phyloP scores from a whole-genome alignment of 257 asterid species.

The Paulownia fortunei region DNA sequence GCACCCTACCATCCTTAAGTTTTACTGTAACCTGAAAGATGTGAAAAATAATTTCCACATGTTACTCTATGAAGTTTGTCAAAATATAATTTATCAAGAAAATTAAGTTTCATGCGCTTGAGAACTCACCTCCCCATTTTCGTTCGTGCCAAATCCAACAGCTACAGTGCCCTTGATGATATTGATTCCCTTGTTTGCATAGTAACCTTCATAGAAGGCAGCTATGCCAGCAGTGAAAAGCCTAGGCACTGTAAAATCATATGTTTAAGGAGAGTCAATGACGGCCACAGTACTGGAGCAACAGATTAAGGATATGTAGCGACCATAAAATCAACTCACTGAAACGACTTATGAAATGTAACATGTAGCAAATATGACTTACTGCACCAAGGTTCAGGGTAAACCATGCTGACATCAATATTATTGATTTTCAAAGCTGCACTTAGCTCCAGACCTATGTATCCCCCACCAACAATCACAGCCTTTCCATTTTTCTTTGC shows the following conservation, averaged over 20 bases:
- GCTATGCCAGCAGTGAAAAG: slow-evolving; percentile 90
- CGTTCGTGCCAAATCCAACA: slow-evolving; percentile 77
- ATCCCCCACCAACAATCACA: slow-evolving; percentile 95
- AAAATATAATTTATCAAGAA: slow-evolving; percentile 8
- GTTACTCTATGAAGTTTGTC: slow-evolving; percentile 12
- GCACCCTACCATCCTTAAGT: slow-evolving; percentile 92
- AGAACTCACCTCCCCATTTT: slow-evolving; percentile 70
- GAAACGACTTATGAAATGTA: slow-evolving; percentile 1
- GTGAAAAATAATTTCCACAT: background rate
- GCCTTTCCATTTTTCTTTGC: slow-evolving; percentile 82
- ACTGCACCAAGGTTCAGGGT: slow-evolving; percentile 99
- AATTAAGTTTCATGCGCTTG: background rate
- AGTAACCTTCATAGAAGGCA: slow-evolving; percentile 88
- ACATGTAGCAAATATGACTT: slow-evolving; percentile 46
- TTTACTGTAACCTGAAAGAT: slow-evolving; percentile 77
- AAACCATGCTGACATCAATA: slow-evolving; percentile 86
- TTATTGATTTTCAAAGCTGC: slow-evolving; percentile 81
- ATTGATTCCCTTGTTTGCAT: slow-evolving; percentile 75
- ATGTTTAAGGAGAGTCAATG: slow-evolving; percentile 19
- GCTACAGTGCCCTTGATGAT: slow-evolving; percentile 98
- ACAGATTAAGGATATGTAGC: background rate
- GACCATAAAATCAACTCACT: background rate
- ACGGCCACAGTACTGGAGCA: slow-evolving; percentile 10
- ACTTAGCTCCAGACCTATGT: slow-evolving; percentile 95
- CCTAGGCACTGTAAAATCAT: slow-evolving; percentile 81